phyloP scores from a whole-genome alignment of 176 grass and related monocot species.

The Cymbopogon citratus region DNA sequence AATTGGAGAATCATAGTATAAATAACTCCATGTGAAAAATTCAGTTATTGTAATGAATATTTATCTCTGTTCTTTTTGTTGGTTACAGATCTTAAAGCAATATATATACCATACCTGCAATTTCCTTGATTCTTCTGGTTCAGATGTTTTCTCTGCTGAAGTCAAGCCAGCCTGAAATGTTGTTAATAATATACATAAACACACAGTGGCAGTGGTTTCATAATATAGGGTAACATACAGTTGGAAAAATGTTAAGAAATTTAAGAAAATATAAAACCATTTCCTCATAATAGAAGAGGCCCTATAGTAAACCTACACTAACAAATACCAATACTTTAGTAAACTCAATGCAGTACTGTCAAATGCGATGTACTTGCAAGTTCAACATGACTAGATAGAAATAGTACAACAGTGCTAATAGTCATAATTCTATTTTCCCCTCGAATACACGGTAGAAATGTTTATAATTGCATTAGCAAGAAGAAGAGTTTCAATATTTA shows the following conservation, averaged over 20 bases:
- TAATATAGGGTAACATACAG: background rate
- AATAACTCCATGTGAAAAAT: background rate
- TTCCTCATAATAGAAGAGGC: background rate
- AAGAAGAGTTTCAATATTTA: background rate
- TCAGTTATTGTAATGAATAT: constrained; percentile 3
- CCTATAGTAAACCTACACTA: background rate
- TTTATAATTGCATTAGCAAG: background rate
- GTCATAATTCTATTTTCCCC: background rate
- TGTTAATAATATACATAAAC: background rate
- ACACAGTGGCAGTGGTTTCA: background rate
- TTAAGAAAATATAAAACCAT: background rate
- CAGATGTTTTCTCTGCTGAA: constrained; percentile 69
- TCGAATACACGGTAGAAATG: background rate
- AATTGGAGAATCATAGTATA: constrained; percentile 3
- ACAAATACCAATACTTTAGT: background rate
- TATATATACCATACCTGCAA: constrained; percentile 51
- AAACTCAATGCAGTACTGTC: background rate
- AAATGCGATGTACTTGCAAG: background rate
- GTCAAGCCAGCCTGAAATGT: constrained; percentile 69
- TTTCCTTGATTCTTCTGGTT: constrained; percentile 77
- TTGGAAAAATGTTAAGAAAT: background rate
- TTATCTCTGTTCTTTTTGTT: background rate
- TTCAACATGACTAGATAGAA: background rate
- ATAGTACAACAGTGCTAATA: background rate
- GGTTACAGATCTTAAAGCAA: constrained; percentile 15